Percentiles rank a stretch among this genome's conserved stretches.
Conservation (phyloP, 1,139 yeast genomes). For the Yamadazyma friedrichii region DNA sequence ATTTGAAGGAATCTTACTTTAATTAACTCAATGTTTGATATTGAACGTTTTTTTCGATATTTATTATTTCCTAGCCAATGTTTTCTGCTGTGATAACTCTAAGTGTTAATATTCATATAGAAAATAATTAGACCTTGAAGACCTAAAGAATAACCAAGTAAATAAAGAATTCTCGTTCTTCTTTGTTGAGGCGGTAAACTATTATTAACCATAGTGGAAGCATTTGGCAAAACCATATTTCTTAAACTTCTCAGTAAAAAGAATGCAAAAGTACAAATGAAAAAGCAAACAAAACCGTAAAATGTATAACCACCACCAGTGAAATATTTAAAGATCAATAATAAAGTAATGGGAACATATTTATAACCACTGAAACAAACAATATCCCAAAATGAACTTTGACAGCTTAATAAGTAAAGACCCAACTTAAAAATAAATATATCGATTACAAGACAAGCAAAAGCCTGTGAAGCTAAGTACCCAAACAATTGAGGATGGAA, state of each 20-base stretch:
- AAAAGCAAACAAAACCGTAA: conserved; percentile 42
- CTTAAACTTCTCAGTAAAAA: conserved; percentile 83
- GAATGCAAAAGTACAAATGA: conserved; percentile 54
- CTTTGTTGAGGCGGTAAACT: conserved; percentile 66
- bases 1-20: no score
- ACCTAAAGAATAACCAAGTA: conserved; percentile 81
- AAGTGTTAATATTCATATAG: conserved; percentile 25
- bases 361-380: conserved; percentile 93
- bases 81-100: no score
- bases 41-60: no score
- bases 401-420: conserved; percentile 49
- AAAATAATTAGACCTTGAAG: conserved; percentile 59
- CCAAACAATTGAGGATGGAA: conserved; percentile 95
- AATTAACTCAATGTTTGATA: no score
- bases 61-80: no score
- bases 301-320: conserved; percentile 33
- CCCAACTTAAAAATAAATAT: conserved; percentile 44
- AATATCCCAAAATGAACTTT: conserved; percentile 69
- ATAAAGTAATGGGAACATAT: conserved; percentile 72
- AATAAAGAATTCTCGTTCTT: conserved; percentile 80
- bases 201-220: conserved; percentile 41
- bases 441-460: conserved; percentile 81
- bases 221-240: conserved; percentile 65
- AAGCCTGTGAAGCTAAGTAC: conserved; percentile 82
- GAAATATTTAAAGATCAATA: conserved; percentile 49